phyloP scores from a whole-genome alignment of 2,329 filamentous ascomycete species.

The Colletotrichum siamense region DNA sequence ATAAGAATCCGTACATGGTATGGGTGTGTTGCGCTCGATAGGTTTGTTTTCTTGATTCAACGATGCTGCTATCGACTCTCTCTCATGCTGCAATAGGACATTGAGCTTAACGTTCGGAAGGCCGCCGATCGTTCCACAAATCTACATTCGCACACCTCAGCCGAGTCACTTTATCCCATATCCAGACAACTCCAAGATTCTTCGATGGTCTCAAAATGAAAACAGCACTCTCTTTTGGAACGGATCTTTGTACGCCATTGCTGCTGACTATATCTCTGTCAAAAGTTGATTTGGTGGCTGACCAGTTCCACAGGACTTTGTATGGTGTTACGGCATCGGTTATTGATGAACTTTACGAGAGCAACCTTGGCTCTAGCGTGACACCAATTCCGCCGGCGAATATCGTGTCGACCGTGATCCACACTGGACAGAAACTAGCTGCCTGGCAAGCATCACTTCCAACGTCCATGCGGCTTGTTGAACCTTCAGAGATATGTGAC shows the following conservation, averaged over 20 bases:
- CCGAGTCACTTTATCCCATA: slow-evolving; percentile 30
- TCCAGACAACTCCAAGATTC: background rate
- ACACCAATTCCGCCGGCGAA: slow-evolving; percentile 26
- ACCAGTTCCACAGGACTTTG: slow-evolving; percentile 28
- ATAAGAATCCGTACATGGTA: slow-evolving; percentile 55
- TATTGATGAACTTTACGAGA: slow-evolving; percentile 46
- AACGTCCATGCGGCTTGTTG: slow-evolving; percentile 27
- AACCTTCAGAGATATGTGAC: slow-evolving; percentile 26
- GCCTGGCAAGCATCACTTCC: slow-evolving; percentile 42
- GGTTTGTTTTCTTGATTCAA: slow-evolving; percentile 29
- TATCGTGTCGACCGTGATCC: slow-evolving; percentile 38
- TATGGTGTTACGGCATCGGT: slow-evolving; percentile 39
- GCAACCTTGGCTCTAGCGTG: slow-evolving; percentile 44
- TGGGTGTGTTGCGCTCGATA: slow-evolving; percentile 51
- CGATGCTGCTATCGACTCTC: no score
- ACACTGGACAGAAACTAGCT: slow-evolving; percentile 41
- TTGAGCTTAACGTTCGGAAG: slow-evolving; percentile 59
- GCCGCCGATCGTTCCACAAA: slow-evolving; percentile 49
- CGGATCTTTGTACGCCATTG: slow-evolving; percentile 34
- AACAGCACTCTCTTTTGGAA: slow-evolving; percentile 32
- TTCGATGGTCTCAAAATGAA: slow-evolving; percentile 10
- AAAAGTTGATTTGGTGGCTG: background rate
- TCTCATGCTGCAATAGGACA: slow-evolving; percentile 30
- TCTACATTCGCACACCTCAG: slow-evolving; percentile 41
- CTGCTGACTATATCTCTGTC: no score